These are phyloP conservation scores for Xylaria castorea DNA, from an alignment of 495 filamentous ascomycete genomes.

Conservation along the genomic window DNA sequence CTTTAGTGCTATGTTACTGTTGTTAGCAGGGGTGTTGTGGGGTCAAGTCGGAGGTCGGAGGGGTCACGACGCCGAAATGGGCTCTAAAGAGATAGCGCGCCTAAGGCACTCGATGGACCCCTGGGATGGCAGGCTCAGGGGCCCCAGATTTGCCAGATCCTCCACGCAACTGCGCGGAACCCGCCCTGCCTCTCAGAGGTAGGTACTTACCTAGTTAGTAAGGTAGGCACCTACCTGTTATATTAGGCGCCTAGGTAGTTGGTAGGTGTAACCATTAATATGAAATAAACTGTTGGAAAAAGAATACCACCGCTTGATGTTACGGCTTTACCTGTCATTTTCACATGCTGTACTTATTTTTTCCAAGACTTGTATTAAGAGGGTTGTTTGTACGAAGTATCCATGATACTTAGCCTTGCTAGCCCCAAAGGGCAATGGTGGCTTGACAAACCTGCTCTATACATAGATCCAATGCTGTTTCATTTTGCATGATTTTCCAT, in stretches of 20 bases:
- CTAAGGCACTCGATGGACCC: background rate
- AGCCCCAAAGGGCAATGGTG: background rate
- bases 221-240: background rate
- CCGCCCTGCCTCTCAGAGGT: background rate
- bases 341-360: background rate
- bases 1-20: too few relatives aligned
- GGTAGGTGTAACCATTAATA: background rate
- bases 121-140: background rate
- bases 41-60: too few relatives aligned
- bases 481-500: background rate
- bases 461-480: background rate
- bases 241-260: background rate
- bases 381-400: background rate
- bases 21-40: too few relatives aligned
- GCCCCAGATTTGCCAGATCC: conserved; percentile 18
- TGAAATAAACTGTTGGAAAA: background rate
- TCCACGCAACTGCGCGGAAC: conserved; percentile 8
- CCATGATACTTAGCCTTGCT: background rate
- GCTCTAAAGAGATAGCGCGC: background rate
- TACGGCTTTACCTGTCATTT: background rate
- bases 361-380: background rate
- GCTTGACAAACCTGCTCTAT: background rate
- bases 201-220: background rate
- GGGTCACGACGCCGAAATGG: too few relatives aligned
- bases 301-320: background rate